Base-by-base conservation (phyloP, 2,329 filamentous ascomycete genomes). In the Dactylellina cionopaga region DNA sequence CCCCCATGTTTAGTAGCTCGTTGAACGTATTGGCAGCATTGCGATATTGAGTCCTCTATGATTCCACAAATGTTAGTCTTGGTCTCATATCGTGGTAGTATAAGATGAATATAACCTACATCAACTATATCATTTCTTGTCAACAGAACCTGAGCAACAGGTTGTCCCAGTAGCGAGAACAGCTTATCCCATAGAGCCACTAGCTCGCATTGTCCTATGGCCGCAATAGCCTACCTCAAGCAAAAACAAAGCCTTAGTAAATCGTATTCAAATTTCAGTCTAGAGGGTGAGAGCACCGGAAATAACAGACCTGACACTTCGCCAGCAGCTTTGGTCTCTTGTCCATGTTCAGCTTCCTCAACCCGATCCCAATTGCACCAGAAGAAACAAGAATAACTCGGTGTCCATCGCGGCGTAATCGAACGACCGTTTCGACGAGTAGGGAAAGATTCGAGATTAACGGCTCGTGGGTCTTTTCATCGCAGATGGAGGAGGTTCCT, bases 401-500 rank as follows among this genome's bases (percentile, higher is more conserved):
- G 80, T 99, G 93, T 52, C 95, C 95, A 88, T 96, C 90, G 81
- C 93, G 90, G 76, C 89, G 89, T 43, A 99, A 85, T 78, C 89
- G 91, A 59, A 94, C 90, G 11, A 92, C 92, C 17, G 95, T 98
- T 82, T 98, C 92, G 75, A 98, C 95, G 75, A 99, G 97, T 71
- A 94, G 84, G 72, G 91, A 93, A 64, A 99, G 84, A 76, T 92
- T 96, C 3, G 93, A 95, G 37, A 99, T 86, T 33, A 97, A 87
- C 2, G 95, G 95, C 79, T 97, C 92, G 82, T 96, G 95, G 19
- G 92, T 96, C 79, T 89, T 90, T 80, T 99, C 95, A 82, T 98
- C 92, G 75, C 99, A 93, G 76, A 99, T 98, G n/a, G 95, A 98
- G 81, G 92, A 97, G 47, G 95, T 98, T 77, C 95, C 95, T 99